A percentile compares a stretch with the other conserved stretches of the same genome.
Conservation (phyloP, 305 asterid species). For the Fraxinus latifolia region DNA sequence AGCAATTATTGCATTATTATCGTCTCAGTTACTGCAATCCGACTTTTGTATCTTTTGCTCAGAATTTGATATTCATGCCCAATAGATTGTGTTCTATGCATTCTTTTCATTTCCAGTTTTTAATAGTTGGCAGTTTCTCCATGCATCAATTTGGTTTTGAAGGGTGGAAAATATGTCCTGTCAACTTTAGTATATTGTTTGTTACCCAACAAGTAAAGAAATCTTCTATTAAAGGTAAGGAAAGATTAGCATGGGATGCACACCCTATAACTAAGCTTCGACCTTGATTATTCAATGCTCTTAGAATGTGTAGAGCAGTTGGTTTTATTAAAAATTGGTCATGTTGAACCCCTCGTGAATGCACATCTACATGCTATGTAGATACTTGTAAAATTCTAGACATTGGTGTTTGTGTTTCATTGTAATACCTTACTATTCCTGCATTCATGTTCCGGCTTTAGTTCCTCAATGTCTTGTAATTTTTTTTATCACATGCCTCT, state of each 20-base stretch:
- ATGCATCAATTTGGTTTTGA: neutral
- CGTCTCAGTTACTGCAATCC: slow-evolving; percentile 28
- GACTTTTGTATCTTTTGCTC: slow-evolving; percentile 34
- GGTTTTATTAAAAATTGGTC: neutral
- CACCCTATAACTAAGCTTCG: neutral
- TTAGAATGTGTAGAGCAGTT: neutral
- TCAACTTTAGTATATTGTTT: neutral
- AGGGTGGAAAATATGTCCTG: neutral
- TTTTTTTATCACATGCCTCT: neutral
- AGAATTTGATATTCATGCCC: slow-evolving; percentile 22
- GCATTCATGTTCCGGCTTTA: neutral
- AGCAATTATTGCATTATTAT: slow-evolving; percentile 32
- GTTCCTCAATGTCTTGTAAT: neutral
- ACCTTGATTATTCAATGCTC: neutral
- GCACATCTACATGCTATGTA: neutral
- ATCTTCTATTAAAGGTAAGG: neutral
- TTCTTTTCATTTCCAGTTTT: neutral
- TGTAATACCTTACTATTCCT: neutral
- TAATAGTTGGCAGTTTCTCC: neutral
- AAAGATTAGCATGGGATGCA: neutral
- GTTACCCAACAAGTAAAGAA: neutral
- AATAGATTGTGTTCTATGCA: neutral
- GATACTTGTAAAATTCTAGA: neutral
- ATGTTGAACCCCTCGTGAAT: neutral
- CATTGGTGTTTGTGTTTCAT: neutral